Evolutionary conservation across 129 eudicot genomes (phyloP).

Genomic region (Artemisia annua): DNA sequence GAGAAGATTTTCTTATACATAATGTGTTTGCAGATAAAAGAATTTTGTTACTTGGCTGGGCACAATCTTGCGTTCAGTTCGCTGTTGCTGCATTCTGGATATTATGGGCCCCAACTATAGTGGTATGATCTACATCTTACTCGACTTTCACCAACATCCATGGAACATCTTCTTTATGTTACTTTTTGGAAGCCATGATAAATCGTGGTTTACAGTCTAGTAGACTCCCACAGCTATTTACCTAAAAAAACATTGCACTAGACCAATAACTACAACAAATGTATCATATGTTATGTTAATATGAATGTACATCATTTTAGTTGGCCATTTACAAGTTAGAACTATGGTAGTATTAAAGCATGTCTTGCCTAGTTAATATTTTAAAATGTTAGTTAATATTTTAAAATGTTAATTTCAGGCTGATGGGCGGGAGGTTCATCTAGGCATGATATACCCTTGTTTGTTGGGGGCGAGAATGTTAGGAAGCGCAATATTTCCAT

Average conservation of each 20-base stretch:
- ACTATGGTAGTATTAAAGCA: not conserved
- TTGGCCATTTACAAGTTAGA: not conserved
- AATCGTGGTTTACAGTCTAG: not conserved
- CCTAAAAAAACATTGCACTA: not conserved
- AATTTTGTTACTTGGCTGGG: slow-evolving; percentile 80
- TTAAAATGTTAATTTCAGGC: slow-evolving; percentile 51
- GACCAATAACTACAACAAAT: not conserved
- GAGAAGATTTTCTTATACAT: slow-evolving; percentile 5
- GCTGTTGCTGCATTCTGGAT: slow-evolving; percentile 80
- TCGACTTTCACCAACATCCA: not conserved
- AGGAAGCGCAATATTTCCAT: slow-evolving; percentile 86
- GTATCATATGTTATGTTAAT: not conserved
- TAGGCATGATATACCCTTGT: slow-evolving; percentile 88
- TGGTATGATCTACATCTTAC: slow-evolving; percentile 49
- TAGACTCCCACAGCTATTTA: not conserved
- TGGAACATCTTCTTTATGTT: not conserved
- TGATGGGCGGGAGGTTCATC: slow-evolving; percentile 86
- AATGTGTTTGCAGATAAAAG: slow-evolving; percentile 66
- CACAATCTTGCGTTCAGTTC: slow-evolving; percentile 78
- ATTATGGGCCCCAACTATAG: slow-evolving; percentile 91
- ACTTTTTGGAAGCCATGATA: not conserved
- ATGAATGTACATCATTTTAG: not conserved
- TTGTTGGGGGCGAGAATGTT: slow-evolving; percentile 88
- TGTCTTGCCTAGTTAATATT: not conserved
- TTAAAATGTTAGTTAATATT: slow-evolving; percentile 9